Conservation (phyloP, 768 basidiomycete species). For the Agrocybe chaxingu region DNA sequence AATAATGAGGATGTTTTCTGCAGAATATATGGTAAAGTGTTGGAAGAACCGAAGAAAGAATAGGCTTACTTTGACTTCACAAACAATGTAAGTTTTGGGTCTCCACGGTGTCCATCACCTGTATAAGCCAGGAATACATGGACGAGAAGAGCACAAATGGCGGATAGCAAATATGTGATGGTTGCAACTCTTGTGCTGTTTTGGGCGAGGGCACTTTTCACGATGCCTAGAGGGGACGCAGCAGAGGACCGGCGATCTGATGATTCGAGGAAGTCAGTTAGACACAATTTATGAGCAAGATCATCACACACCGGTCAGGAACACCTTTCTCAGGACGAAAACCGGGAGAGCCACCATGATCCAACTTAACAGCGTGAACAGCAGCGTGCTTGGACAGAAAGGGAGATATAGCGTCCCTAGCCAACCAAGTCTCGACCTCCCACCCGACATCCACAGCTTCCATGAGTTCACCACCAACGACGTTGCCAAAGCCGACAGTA, state of each 20-base stretch:
- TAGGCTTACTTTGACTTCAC: constrained; percentile 60
- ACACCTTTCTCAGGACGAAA: constrained; percentile 53
- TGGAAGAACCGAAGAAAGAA: background rate
- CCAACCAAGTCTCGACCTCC: constrained; percentile 25
- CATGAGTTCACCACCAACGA: constrained; percentile 40
- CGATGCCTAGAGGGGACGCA: constrained; percentile 48
- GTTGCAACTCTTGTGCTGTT: constrained; percentile 43
- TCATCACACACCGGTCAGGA: constrained; percentile 50
- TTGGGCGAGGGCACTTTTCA: constrained; percentile 46
- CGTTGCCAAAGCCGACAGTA: constrained; percentile 44
- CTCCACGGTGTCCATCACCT: constrained; percentile 28
- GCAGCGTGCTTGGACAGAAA: constrained; percentile 41
- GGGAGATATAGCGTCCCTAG: constrained; percentile 30
- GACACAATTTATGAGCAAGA: background rate
- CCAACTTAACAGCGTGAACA: constrained; percentile 45
- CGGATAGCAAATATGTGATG: constrained; percentile 43
- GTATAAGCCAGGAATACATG: constrained; percentile 38
- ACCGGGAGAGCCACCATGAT: constrained; percentile 51
- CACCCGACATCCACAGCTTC: constrained; percentile 43
- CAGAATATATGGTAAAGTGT: background rate
- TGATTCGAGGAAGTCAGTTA: background rate
- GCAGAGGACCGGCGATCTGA: constrained; percentile 46
- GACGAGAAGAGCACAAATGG: constrained; percentile 37
- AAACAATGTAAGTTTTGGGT: constrained; percentile 50
- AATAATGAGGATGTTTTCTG: constrained; percentile 73